Base-by-base conservation (phyloP, 768 basidiomycete species). In the Tephrocybe sp. region DNA sequence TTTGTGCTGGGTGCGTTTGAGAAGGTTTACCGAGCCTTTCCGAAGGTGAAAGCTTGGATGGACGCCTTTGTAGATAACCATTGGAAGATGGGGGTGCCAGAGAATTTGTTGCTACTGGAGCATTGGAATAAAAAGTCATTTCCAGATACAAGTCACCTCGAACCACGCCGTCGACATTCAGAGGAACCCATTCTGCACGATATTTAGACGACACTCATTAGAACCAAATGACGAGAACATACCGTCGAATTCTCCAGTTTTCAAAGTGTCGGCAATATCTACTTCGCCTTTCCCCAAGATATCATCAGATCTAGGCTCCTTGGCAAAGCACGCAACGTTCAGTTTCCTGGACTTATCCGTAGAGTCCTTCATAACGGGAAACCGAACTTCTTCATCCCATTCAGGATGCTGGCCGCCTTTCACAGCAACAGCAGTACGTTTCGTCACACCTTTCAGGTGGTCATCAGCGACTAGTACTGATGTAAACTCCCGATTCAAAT, bases 191-290 rank as follows among this genome's bases (percentile, higher is more conserved):
- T 39, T 73, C 68, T 69, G 47, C 29, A 50, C 4, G 12, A 47
- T 31, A 12, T 34, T 15, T n/a, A 15, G 13, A 34, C 9, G 13
- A 34, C n/a, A 34, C 33, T 15, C 7, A 29, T 29, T 8, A 30
- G 13, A 25, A 42, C 19, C 15, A 21, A 5, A 3, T 9, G 16
- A 34, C 11, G 10, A 31, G 21, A 12, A 68, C 87, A 33, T 59
- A 92, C 94, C 91, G 65, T 97, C 94, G 54, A 92, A 94, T 67
- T 95, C 93, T 16, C 94, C 93, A 13, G 81, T 85, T 66, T 79
- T 83, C 50, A 97, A 68, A 0, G 87, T 94, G 47, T 87, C 83
- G 22, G 82, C 71, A 33, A 97, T 84, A 59, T 92, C 84, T 9
- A 97, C 72, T 16, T 74, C 70, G 4, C 81, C 88, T 61, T 83